Evolutionary conservation across 2,329 filamentous ascomycete species (phyloP).

Genomic region (Clarireedia homoeocarpa): DNA sequence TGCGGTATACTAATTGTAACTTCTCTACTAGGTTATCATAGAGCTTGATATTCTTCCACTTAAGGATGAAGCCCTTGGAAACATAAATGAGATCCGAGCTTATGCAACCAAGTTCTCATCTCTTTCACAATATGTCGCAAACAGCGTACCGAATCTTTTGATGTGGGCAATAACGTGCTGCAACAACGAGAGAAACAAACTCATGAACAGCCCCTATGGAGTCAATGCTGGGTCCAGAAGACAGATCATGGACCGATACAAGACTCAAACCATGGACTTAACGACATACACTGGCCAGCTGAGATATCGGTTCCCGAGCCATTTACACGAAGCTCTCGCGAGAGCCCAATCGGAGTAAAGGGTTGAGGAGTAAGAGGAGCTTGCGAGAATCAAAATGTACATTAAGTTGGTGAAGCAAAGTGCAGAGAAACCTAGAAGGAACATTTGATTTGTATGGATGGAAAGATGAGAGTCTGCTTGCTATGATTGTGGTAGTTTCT

Average conservation of each 20-base stretch:
- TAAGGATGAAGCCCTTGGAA: conserved; percentile 51
- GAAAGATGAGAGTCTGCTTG: neutral
- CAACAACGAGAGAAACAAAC: conserved; percentile 64
- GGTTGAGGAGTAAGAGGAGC: neutral
- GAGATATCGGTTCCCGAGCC: conserved; percentile 79
- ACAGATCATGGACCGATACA: conserved; percentile 61
- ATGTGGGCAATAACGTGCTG: conserved; percentile 92
- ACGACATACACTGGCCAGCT: conserved; percentile 93
- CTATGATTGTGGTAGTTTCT: neutral
- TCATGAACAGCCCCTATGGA: conserved; percentile 65
- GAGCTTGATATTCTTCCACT: conserved; percentile 73
- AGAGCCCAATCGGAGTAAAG: conserved; percentile 43
- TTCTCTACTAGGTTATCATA: conserved; percentile 57
- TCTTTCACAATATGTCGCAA: conserved; percentile 72
- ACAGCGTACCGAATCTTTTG: conserved; percentile 83
- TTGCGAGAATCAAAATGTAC: neutral
- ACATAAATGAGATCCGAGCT: conserved; percentile 70
- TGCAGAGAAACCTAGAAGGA: neutral
- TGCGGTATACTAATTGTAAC: conserved; percentile 17
- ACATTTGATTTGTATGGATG: conserved; percentile 3
- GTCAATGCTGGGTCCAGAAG: conserved; percentile 58
- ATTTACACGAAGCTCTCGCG: conserved; percentile 82
- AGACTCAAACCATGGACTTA: conserved; percentile 77
- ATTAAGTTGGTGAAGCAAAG: neutral
- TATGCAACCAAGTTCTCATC: conserved; percentile 74